phyloP scores from a whole-genome alignment of 768 basidiomycete species.

The Russula sp. region DNA sequence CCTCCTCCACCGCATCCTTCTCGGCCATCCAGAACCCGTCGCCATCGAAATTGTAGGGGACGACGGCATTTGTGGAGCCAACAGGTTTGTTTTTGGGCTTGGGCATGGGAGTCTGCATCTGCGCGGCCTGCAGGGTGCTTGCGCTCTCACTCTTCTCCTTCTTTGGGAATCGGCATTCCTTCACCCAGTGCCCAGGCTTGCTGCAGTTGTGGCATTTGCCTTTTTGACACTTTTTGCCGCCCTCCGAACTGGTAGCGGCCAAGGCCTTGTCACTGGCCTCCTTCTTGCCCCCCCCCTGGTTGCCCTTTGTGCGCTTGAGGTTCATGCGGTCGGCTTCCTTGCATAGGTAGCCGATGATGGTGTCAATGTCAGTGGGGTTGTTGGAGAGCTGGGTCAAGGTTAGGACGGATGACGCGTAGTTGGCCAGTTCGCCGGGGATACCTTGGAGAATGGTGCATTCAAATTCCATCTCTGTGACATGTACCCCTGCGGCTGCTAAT shows the following conservation, averaged over 20 bases:
- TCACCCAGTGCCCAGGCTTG: background rate
- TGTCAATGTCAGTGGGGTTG: background rate
- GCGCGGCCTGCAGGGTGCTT: too few relatives aligned
- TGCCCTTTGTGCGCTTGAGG: background rate
- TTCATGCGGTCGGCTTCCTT: background rate
- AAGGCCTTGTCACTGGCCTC: background rate
- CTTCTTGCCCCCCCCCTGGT: background rate
- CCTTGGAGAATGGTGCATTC: background rate
- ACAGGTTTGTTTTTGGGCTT: background rate
- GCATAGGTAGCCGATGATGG: background rate
- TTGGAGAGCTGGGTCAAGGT: background rate
- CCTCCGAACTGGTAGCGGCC: background rate
- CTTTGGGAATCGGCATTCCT: background rate
- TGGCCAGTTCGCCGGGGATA: background rate
- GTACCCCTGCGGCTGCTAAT: too few relatives aligned
- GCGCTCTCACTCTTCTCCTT: background rate
- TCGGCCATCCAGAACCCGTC: background rate
- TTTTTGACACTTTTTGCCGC: conserved; percentile 7
- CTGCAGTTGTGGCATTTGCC: conserved; percentile 2
- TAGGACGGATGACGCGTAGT: background rate
- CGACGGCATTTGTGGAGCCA: background rate
- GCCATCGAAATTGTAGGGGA: background rate
- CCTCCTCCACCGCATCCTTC: too few relatives aligned
- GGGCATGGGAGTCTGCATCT: too few relatives aligned
- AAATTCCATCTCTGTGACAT: background rate